A percentile compares a stretch with the other conserved stretches of the same genome.
phyloP scores from a whole-genome alignment of 306 rosid species.

The Cucurbita argyrosperma region DNA sequence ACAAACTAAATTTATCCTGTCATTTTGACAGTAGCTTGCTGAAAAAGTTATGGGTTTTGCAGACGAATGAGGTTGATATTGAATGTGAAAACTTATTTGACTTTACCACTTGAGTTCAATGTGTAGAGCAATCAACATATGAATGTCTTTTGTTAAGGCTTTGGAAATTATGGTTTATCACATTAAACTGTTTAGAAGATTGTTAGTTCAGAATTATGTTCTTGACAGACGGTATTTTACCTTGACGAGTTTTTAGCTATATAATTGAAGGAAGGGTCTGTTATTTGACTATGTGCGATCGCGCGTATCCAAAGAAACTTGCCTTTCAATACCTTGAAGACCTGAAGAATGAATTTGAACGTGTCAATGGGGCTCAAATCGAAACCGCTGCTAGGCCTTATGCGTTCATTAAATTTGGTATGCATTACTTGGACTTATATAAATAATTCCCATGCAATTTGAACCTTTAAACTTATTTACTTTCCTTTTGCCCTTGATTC shows the following conservation, averaged over 20 bases:
- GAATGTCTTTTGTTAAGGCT: not conserved
- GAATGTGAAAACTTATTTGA: not conserved
- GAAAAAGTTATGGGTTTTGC: not conserved
- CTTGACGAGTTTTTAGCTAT: conserved; percentile 66
- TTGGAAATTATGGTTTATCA: not conserved
- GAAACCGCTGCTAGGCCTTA: conserved; percentile 99
- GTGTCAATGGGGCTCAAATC: conserved; percentile 74
- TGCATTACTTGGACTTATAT: not conserved
- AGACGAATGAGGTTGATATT: not conserved
- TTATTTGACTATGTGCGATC: conserved; percentile 98
- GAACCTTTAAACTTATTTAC: not conserved
- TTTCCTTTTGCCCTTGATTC: not conserved
- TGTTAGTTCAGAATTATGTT: not conserved
- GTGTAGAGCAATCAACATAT: not conserved
- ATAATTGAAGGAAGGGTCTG: conserved; percentile 93
- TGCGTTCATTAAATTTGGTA: conserved; percentile 98
- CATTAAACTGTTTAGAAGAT: not conserved
- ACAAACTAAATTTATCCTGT: not conserved
- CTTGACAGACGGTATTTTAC: conserved; percentile 10
- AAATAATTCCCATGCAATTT: not conserved
- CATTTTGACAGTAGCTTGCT: not conserved
- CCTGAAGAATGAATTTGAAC: conserved; percentile 92
- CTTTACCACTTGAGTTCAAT: not conserved
- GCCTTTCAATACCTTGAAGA: conserved; percentile 99
- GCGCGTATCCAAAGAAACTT: conserved; percentile 95